Evolutionary conservation across 164 flowering plant genomes (phyloP), one percentile per base, ranked within the genome.

Genomic region (Nelumbo lutea): DNA sequence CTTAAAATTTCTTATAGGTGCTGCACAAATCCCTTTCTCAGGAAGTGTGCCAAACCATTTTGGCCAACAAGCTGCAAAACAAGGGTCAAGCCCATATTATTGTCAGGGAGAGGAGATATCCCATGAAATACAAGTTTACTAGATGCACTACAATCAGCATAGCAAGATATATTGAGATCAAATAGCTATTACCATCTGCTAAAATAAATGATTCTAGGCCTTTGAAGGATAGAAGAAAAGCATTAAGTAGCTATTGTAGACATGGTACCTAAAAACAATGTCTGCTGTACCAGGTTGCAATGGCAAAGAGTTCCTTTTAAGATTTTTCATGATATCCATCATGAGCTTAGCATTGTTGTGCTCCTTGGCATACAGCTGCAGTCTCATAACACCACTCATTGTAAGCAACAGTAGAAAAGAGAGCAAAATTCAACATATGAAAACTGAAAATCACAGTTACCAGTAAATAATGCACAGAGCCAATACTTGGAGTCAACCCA

Each of bases 211-310:
- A 40, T 41, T 11, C 39, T 13, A 66, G 11, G 47, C 42, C 38
- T 38, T 38, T 4, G 4, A 27, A 11, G 6, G 51, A 51, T 15
- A 3, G 45, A 10, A 11, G 11, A 2, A 11, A 41, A 44, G 15
- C 42, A 40, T 1, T 14, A 72, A 62, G 44, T 4, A n/a, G 7
- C 5, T 55, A 1, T 27, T 42, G 38, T 10, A 6, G 51, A 41
- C 3, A 9, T 4, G 44, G 45, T 79, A 96, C 99, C 97, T 91
- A 84, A 90, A 91, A 65, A 93, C 87, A 66, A 93, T 83, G 82
- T 96, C 99, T 53, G 97, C 98, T 10, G 98, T 96, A 59, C 91
- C 85, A 76, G 99, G 84, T 75, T 93, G 97, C 74, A 90, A 53
- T 40, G 91, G 88, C 59, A 96, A 69, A 74, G 75, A 78, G 80